Evolutionary conservation across 345 rosid species (phyloP).

Genomic region (Populus deltoides): DNA sequence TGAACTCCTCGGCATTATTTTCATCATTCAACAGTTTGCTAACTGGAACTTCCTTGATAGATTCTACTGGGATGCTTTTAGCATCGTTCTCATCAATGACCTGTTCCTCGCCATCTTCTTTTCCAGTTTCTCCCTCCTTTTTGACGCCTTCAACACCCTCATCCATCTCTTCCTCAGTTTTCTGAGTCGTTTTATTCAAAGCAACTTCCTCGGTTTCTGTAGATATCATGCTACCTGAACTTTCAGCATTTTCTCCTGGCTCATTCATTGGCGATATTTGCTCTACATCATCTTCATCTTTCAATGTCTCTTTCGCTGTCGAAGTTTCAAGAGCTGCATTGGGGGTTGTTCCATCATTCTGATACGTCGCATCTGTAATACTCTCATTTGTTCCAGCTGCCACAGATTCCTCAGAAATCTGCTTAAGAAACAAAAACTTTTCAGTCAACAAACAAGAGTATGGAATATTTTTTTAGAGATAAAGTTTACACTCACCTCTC

Average conservation of each 20-base stretch:
- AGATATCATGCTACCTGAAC: background rate
- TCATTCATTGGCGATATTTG: background rate
- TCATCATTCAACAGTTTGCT: background rate
- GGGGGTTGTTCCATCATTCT: constrained; percentile 10
- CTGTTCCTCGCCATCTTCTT: background rate
- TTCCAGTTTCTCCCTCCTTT: background rate
- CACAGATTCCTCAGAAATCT: constrained; percentile 14
- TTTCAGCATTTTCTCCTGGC: no score
- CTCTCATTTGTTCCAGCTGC: constrained; percentile 9
- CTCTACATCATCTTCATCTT: constrained; percentile 8
- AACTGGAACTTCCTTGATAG: background rate
- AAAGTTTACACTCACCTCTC: background rate
- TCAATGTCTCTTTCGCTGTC: constrained; percentile 2
- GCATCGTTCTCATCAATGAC: background rate
- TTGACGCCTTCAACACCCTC: background rate
- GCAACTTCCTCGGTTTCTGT: background rate
- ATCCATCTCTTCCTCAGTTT: background rate
- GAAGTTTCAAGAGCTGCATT: background rate
- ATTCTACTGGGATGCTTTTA: background rate
- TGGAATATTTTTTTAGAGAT: no score
- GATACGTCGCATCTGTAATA: background rate
- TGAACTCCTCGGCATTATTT: background rate
- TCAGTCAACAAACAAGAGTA: constrained; percentile 9
- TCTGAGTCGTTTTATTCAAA: background rate
- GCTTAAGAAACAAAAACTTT: background rate